Percentiles rank a stretch among this genome's conserved stretches.
phyloP scores from a whole-genome alignment of 1,284 basidiomycete species.

The Puccinia horiana region DNA sequence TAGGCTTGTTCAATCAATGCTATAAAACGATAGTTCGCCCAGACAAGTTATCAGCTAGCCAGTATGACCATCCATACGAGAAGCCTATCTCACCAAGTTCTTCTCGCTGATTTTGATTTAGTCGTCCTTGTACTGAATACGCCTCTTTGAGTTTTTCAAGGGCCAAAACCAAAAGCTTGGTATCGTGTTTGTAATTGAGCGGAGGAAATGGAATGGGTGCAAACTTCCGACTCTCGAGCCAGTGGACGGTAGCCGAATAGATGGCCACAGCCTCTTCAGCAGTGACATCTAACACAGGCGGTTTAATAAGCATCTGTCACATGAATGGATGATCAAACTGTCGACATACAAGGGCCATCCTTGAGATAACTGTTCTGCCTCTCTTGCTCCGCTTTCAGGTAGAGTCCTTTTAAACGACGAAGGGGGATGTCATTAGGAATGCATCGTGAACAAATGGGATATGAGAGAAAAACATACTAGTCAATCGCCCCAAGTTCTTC shows the following conservation, averaged over 20 bases:
- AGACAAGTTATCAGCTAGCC: neutral
- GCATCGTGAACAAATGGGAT: neutral
- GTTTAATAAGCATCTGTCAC: neutral
- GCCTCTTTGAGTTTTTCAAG: slow-evolving; percentile 96
- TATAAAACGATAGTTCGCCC: slow-evolving; percentile 57
- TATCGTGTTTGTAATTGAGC: slow-evolving; percentile 95
- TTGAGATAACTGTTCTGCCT: slow-evolving; percentile 94
- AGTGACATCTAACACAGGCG: slow-evolving; percentile 78
- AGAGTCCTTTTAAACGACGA: slow-evolving; percentile 66
- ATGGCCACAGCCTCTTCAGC: slow-evolving; percentile 96
- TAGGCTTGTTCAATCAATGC: slow-evolving; percentile 96
- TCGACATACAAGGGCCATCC: slow-evolving; percentile 66
- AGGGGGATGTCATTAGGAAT: slow-evolving; percentile 55
- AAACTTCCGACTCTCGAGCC: slow-evolving; percentile 93
- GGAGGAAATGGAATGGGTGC: slow-evolving; percentile 98
- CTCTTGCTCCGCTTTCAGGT: slow-evolving; percentile 96
- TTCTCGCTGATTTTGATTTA: slow-evolving; percentile 94
- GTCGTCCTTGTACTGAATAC: slow-evolving; percentile 92
- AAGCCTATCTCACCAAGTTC: slow-evolving; percentile 63
- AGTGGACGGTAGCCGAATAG: slow-evolving; percentile 95
- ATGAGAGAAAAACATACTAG: slow-evolving; percentile 64
- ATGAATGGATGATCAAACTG: neutral
- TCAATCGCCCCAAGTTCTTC: slow-evolving; percentile 88
- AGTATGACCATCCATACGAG: neutral
- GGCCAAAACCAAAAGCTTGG: slow-evolving; percentile 88